A percentile compares a stretch with the other conserved stretches of the same genome.
phyloP scores from a whole-genome alignment of 2,329 filamentous ascomycete species.

The Drechslerella dactyloides region DNA sequence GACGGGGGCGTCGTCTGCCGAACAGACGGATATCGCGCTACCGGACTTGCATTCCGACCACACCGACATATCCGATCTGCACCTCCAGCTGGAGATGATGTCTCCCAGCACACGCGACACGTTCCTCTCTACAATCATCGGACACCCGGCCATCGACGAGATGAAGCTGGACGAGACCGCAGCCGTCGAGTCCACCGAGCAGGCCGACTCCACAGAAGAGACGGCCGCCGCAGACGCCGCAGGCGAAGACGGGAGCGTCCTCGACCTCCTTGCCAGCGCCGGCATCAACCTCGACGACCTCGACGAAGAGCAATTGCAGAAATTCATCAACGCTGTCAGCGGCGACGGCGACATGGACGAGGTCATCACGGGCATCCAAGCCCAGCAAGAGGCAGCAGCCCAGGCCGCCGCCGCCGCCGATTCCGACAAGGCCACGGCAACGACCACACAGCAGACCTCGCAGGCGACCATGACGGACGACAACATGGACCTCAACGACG shows the following conservation, averaged over 20 bases:
- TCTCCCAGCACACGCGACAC: constrained; percentile 26
- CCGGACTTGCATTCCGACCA: constrained; percentile 37
- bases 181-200: neutral
- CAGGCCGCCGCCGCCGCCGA: constrained; percentile 6
- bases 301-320: constrained; percentile 41
- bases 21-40: constrained; percentile 5
- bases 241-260: constrained; percentile 18
- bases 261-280: constrained; percentile 32
- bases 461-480: constrained; percentile 8
- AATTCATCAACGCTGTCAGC: constrained; percentile 48
- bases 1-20: neutral
- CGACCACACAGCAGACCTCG: constrained; percentile 6
- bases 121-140: constrained; percentile 32
- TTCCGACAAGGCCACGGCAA: neutral
- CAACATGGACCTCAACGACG: constrained; percentile 14
- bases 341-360: constrained; percentile 35
- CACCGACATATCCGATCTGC: constrained; percentile 42
- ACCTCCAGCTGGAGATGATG: constrained; percentile 37
- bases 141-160: constrained; percentile 19
- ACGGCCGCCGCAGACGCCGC: neutral
- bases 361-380: constrained; percentile 26
- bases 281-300: constrained; percentile 45
- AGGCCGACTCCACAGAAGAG: neutral
- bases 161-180: constrained; percentile 18
- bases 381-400: constrained; percentile 9